phyloP scores from a whole-genome alignment of 2,329 filamentous ascomycete genomes.

The Fusarium newnesense region DNA sequence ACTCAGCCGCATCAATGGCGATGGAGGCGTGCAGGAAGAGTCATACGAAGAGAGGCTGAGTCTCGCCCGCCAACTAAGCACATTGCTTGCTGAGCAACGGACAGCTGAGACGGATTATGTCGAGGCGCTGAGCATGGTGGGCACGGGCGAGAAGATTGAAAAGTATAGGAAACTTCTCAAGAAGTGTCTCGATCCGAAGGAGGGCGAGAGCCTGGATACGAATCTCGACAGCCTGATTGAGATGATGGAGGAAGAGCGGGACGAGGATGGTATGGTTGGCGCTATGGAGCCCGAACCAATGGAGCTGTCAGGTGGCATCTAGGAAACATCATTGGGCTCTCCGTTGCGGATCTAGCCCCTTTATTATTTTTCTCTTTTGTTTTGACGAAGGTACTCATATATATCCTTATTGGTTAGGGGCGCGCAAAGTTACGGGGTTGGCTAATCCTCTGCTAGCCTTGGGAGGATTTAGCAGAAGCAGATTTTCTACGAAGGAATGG shows the following conservation, averaged over 20 bases:
- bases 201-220: constrained; percentile 74
- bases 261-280: constrained; percentile 54
- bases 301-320: constrained; percentile 44
- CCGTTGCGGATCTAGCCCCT: not conserved
- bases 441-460: constrained; percentile 3
- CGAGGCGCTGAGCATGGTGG: constrained; percentile 73
- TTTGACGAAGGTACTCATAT: constrained; percentile 15
- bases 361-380: constrained; percentile 1
- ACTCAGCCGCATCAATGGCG: constrained; percentile 62
- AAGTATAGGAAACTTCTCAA: constrained; percentile 77
- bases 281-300: constrained; percentile 45
- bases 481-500: constrained; percentile 15
- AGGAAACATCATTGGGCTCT: constrained; percentile 19
- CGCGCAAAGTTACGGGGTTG: constrained; percentile 21
- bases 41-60: constrained; percentile 65
- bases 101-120: constrained; percentile 75
- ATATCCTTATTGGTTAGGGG: constrained; percentile 30
- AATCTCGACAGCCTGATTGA: constrained; percentile 70
- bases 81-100: constrained; percentile 68
- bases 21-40: constrained; percentile 53
- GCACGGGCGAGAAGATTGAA: constrained; percentile 77
- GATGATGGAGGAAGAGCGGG: constrained; percentile 71
- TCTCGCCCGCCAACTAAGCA: constrained; percentile 67
- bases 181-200: constrained; percentile 73
- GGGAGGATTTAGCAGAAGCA: not conserved